Evolutionary conservation across 73 alveolate species (phyloP), one percentile per base, ranked within the genome.

Genomic region (Paramecium octaurelia): DNA sequence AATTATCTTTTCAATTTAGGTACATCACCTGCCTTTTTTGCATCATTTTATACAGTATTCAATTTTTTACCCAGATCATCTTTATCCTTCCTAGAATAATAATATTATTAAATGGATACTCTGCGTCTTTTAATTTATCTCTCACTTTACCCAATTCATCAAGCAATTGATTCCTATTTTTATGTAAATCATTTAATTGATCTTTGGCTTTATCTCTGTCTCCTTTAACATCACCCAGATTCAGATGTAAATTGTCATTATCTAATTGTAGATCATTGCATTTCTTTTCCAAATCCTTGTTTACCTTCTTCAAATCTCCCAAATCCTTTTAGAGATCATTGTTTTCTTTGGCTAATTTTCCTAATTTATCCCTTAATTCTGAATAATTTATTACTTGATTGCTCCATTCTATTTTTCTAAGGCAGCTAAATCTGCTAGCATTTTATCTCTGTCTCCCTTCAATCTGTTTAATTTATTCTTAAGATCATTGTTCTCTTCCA

Each of bases 401-500:
- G 64, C 91, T 42, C 91, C 76, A 80, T 80, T 80, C 38, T 44
- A 48, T 42, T 80, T 80, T 46, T 80, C 91, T 2, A 80, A 46
- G 3, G 91, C 70, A 18, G 46, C 57, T 9, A 80, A 64, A 80
- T 80, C 91, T 42, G 91, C 91, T 23, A 80, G 23, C 91, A 80
- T 80, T 24, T 80, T 80, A 80, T 80, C 91, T 48, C 91, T 80
- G 24, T 80, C 91, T 44, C 91, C 91, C 57, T 46, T 80, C 14
- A 80, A 48, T 24, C 57, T 40, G 20, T 46, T 46, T 42, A 80
- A 24, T 44, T 42, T 42, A 23, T 80, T 48, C 29, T 80, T 80
- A 16, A 80, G 76, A 46, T 80, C 91, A 80, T 80, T 42, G 57
- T 80, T 80, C 12, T 80, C 91, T 2, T 27, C 75, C 4, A 80